A percentile compares a stretch with the other conserved stretches of the same genome.
These are phyloP conservation scores for Plasmodium gonderi DNA, from an alignment of 169 alveolate genomes.

Conservation along the genomic window DNA sequence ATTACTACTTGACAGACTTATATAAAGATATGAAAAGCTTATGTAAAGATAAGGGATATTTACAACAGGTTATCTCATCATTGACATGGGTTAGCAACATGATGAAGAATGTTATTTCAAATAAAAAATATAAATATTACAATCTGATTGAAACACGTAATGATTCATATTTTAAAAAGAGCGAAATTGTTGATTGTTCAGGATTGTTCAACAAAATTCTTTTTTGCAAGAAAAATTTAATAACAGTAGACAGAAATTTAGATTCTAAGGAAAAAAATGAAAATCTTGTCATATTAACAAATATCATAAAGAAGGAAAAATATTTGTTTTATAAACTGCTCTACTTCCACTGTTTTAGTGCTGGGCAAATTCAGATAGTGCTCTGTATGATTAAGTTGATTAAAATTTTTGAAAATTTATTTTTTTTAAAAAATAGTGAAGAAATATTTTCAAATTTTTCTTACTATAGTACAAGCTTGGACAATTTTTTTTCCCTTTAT, in stretches of 20 bases:
- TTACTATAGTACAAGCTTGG: constrained; percentile 21
- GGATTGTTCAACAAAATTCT: not conserved
- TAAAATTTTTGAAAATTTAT: constrained; percentile 22
- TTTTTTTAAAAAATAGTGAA: constrained; percentile 25
- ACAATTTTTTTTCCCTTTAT: not conserved
- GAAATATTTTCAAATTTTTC: constrained; percentile 37
- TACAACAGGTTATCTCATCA: not conserved
- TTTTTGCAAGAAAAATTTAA: not conserved
- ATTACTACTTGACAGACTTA: not conserved
- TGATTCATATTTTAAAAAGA: not conserved
- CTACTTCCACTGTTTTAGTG: constrained; percentile 70
- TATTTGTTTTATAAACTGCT: constrained; percentile 44
- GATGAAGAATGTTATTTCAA: not conserved
- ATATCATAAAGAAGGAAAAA: constrained; percentile 36
- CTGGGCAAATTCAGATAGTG: constrained; percentile 70
- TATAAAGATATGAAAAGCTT: not conserved
- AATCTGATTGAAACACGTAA: not conserved
- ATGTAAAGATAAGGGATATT: not conserved
- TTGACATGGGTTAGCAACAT: not conserved
- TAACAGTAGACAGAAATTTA: not conserved
- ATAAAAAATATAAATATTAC: not conserved
- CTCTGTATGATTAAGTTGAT: constrained; percentile 37
- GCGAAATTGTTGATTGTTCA: not conserved
- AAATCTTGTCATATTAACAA: constrained; percentile 16
- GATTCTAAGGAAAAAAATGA: constrained; percentile 1